Evolutionary conservation across 2,329 filamentous ascomycete genomes (phyloP).

Genomic region (Bertia moriformis): DNA sequence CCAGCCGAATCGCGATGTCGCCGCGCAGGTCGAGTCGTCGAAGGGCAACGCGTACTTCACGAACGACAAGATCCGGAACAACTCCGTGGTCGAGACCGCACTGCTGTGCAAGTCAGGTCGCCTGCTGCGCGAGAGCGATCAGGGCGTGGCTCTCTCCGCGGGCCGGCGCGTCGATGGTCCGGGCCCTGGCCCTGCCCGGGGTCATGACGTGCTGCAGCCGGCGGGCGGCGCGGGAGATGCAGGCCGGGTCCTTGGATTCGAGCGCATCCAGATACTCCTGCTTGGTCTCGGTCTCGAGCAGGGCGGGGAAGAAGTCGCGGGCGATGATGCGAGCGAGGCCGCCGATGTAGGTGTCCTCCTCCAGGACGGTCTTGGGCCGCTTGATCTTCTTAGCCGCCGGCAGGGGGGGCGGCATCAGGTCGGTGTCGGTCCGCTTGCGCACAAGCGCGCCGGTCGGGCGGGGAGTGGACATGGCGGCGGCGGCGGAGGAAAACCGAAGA

Average conservation of each 20-base stretch:
- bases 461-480: no score
- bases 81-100: conserved; percentile 4
- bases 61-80: conserved; percentile 2
- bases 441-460: conserved; percentile 51
- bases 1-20: no score
- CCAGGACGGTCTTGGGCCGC: conserved; percentile 70
- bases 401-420: conserved; percentile 74
- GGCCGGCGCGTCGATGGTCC: conserved; percentile 12
- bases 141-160: conserved; percentile 12
- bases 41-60: no score
- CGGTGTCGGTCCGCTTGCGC: conserved; percentile 49
- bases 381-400: conserved; percentile 80
- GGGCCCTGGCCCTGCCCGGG: conserved; percentile 51
- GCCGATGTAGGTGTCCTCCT: conserved; percentile 86
- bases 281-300: conserved; percentile 73
- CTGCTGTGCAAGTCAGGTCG: conserved; percentile 7
- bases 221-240: conserved; percentile 71
- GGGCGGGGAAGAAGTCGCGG: conserved; percentile 88
- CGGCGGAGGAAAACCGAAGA: no score
- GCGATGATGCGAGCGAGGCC: conserved; percentile 88
- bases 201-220: conserved; percentile 70
- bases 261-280: conserved; percentile 85
- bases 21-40: no score
- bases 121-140: conserved; percentile 13
- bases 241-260: conserved; percentile 68